These are phyloP conservation scores for Tephrocybe sp. DNA, from an alignment of 768 basidiomycete genomes.

Conservation along the genomic window DNA sequence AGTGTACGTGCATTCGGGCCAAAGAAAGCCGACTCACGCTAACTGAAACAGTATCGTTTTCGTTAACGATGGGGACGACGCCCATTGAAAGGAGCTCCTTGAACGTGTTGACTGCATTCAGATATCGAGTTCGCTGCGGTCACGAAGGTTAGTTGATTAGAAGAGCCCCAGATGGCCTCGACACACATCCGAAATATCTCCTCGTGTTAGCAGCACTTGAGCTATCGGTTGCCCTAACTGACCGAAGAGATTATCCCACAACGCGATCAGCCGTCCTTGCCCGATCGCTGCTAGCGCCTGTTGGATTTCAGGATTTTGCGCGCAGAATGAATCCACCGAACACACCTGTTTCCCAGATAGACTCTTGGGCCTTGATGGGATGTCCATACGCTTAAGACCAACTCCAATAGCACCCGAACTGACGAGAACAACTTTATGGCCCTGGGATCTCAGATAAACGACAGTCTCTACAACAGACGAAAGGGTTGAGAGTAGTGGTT, in stretches of 20 bases:
- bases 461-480: slow-evolving; percentile 94
- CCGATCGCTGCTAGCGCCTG: slow-evolving; percentile 97
- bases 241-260: slow-evolving; percentile 97
- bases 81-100: slow-evolving; percentile 91
- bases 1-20: not conserved
- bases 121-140: slow-evolving; percentile 83
- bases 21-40: slow-evolving; percentile 63
- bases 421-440: slow-evolving; percentile 94
- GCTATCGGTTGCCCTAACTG: slow-evolving; percentile 95
- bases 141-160: slow-evolving; percentile 21
- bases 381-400: slow-evolving; percentile 88
- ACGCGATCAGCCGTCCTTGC: slow-evolving; percentile 91
- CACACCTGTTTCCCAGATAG: slow-evolving; percentile 89
- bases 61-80: slow-evolving; percentile 97
- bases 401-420: slow-evolving; percentile 98
- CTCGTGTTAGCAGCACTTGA: slow-evolving; percentile 90
- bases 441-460: slow-evolving; percentile 68
- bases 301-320: not conserved
- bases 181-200: slow-evolving; percentile 94
- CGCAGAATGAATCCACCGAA: slow-evolving; percentile 1
- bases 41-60: slow-evolving; percentile 98
- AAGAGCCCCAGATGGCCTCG: slow-evolving; percentile 14
- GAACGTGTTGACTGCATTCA: slow-evolving; percentile 96
- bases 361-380: slow-evolving; percentile 77
- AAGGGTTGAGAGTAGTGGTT: slow-evolving; percentile 87